Conservation (phyloP, 345 rosid species). For the Camelina sativa region DNA sequence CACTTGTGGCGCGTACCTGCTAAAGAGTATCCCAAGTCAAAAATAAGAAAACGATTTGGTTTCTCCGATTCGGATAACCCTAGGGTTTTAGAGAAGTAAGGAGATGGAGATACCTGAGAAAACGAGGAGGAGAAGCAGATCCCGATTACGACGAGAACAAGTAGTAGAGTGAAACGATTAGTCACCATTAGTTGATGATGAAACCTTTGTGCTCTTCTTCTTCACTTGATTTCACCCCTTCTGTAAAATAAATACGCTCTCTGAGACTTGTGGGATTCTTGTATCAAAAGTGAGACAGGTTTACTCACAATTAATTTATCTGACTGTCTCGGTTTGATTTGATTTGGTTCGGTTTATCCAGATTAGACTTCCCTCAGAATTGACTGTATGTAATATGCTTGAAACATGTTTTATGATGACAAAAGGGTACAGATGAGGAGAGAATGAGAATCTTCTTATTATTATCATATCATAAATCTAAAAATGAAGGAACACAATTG, state of each 20-base stretch:
- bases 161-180: conserved; percentile 36
- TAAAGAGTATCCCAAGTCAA: not conserved
- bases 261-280: not conserved
- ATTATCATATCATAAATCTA: conserved; percentile 25
- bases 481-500: conserved; percentile 19
- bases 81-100: conserved; percentile 23
- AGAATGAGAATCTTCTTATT: conserved; percentile 13
- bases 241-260: not conserved
- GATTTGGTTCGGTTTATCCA: not conserved
- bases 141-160: conserved; percentile 21
- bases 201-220: not conserved
- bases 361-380: too few relatives aligned
- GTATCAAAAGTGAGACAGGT: not conserved
- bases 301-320: not conserved
- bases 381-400: too few relatives aligned
- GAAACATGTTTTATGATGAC: not conserved
- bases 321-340: not conserved
- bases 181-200: conserved; percentile 34
- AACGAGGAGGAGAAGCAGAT: conserved; percentile 26
- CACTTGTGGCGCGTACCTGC: conserved; percentile 44
- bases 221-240: conserved; percentile 18
- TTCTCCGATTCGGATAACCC: not conserved
- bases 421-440: not conserved
- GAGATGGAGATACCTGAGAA: conserved; percentile 34
- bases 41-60: not conserved